A percentile compares a stretch with the other conserved stretches of the same genome.
phyloP scores from a whole-genome alignment of 1,284 basidiomycete species.

The Boletus smithii region DNA sequence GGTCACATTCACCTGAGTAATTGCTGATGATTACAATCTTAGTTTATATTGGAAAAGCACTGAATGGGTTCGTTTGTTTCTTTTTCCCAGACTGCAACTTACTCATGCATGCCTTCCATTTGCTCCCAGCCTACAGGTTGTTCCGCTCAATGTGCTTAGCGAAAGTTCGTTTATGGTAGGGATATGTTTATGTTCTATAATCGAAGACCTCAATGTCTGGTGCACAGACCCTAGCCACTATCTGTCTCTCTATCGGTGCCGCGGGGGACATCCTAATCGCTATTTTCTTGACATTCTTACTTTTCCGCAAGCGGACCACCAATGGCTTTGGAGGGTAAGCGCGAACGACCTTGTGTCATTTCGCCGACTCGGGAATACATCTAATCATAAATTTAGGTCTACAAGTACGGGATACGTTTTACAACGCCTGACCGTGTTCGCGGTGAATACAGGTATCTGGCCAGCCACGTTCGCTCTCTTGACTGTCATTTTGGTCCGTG shows the following conservation, averaged over 20 bases:
- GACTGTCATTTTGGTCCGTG: constrained; percentile 11
- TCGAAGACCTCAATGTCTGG: not conserved
- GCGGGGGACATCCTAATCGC: constrained; percentile 9
- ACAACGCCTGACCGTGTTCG: constrained; percentile 14
- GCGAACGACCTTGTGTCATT: too few relatives aligned
- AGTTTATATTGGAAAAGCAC: constrained; percentile 4
- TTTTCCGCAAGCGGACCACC: not conserved
- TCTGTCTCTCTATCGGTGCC: not conserved
- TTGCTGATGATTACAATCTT: not conserved
- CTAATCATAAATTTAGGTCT: too few relatives aligned
- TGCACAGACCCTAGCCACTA: not conserved
- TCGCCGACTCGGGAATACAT: too few relatives aligned
- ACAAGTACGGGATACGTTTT: constrained; percentile 7
- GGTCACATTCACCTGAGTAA: not conserved
- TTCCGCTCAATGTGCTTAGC: not conserved
- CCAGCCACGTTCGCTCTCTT: constrained; percentile 14
- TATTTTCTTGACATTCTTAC: constrained; percentile 2
- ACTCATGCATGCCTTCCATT: not conserved
- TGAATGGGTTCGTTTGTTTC: constrained; percentile 13
- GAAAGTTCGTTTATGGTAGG: not conserved
- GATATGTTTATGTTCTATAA: not conserved
- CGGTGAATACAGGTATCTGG: constrained; percentile 17
- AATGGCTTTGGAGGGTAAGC: not conserved
- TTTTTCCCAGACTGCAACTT: too few relatives aligned
- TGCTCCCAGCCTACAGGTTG: not conserved